phyloP scores from a whole-genome alignment of 768 basidiomycete genomes.

The Kwoniella shandongensis region DNA sequence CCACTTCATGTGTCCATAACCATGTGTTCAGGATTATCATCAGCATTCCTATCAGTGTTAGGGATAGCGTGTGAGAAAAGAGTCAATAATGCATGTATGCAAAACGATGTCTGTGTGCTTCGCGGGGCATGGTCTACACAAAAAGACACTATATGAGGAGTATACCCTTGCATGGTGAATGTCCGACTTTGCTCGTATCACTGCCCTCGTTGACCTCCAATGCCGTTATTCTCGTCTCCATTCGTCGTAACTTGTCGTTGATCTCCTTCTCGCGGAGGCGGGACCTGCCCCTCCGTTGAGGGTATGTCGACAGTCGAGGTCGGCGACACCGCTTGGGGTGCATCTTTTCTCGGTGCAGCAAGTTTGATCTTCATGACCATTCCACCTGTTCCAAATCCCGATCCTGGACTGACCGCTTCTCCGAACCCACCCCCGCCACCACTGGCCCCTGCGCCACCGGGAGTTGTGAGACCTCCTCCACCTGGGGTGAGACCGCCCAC shows the following conservation, averaged over 20 bases:
- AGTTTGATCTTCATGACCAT: slow-evolving; percentile 7
- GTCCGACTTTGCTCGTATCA: no score
- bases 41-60: no score
- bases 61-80: not conserved
- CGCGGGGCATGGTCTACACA: no score
- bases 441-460: not conserved
- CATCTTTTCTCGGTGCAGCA: not conserved
- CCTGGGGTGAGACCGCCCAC: not conserved
- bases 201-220: no score
- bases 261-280: no score
- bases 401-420: not conserved
- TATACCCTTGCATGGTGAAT: no score
- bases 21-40: not conserved
- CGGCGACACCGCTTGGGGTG: slow-evolving; percentile 1
- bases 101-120: no score
- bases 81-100: no score
- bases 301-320: not conserved
- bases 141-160: no score
- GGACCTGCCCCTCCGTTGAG: no score
- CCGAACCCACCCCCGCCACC: not conserved
- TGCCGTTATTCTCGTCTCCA: no score
- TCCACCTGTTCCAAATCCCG: not conserved
- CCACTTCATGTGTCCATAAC: not conserved
- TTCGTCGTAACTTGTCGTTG: no score
- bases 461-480: not conserved